Evolutionary conservation across 2,329 filamentous ascomycete genomes (phyloP).

Genomic region (Penicillium sp.): DNA sequence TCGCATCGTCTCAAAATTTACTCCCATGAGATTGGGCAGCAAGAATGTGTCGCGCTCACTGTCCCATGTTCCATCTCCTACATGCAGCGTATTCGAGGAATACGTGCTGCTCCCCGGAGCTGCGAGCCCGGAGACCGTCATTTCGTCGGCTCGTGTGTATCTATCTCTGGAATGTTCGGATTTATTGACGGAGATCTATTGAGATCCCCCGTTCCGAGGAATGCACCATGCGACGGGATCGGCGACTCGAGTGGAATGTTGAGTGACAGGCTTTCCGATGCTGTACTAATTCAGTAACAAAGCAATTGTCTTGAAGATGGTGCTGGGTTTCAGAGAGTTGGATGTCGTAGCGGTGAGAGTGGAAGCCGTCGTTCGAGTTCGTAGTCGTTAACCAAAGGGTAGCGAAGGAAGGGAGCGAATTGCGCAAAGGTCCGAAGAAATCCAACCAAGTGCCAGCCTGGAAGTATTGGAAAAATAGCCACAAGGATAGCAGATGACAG

Average conservation of each 20-base stretch:
- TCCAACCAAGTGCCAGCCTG: not conserved
- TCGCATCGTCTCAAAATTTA: slow-evolving; percentile 66
- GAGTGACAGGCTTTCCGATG: slow-evolving; percentile 1
- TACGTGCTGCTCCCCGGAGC: slow-evolving; percentile 63
- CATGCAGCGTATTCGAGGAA: slow-evolving; percentile 60
- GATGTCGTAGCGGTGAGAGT: slow-evolving; percentile 2
- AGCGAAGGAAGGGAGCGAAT: not conserved
- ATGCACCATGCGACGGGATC: slow-evolving; percentile 43
- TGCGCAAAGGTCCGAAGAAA: not conserved
- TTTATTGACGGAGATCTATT: slow-evolving; percentile 44
- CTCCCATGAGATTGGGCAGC: slow-evolving; percentile 62
- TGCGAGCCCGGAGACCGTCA: slow-evolving; percentile 47
- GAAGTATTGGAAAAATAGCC: slow-evolving; percentile 12
- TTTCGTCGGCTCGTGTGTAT: slow-evolving; percentile 17
- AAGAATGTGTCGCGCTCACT: slow-evolving; percentile 62
- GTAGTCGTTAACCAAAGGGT: not conserved
- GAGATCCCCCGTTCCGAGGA: slow-evolving; percentile 44
- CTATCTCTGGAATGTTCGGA: slow-evolving; percentile 40
- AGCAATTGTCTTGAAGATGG: not conserved
- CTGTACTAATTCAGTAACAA: not conserved
- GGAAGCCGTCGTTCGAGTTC: not conserved
- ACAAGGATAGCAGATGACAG: slow-evolving; percentile 8
- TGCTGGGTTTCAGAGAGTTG: not conserved
- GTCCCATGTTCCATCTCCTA: slow-evolving; percentile 69
- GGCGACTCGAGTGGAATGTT: slow-evolving; percentile 12